These are phyloP conservation scores for Kodamaea restingae DNA, from an alignment of 805 yeast genomes.

Conservation along the genomic window DNA sequence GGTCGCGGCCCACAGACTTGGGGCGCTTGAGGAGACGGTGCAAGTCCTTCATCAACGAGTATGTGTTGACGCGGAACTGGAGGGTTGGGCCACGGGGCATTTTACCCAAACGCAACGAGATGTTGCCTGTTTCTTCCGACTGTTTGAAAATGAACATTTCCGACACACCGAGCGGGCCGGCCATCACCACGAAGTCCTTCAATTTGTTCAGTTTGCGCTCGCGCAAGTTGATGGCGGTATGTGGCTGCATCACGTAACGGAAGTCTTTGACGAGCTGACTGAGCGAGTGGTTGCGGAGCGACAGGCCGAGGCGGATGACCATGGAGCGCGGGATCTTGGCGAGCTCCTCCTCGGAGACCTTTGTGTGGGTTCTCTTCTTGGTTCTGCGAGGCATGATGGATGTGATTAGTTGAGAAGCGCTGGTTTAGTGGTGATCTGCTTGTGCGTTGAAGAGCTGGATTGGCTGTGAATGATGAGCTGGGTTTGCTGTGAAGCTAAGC, in stretches of 20 bases:
- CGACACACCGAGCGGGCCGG: slow-evolving; percentile 92
- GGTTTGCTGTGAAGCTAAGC: too few relatives aligned
- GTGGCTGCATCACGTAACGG: slow-evolving; percentile 91
- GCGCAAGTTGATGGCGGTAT: slow-evolving; percentile 82
- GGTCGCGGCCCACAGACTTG: slow-evolving; percentile 65
- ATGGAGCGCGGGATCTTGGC: slow-evolving; percentile 84
- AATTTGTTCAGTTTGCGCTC: slow-evolving; percentile 85
- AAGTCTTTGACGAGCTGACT: slow-evolving; percentile 83
- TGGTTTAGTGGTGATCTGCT: too few relatives aligned
- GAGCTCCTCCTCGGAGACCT: slow-evolving; percentile 57
- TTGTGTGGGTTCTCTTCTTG: slow-evolving; percentile 87
- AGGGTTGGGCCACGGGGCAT: slow-evolving; percentile 95
- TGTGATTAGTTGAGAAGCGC: too few relatives aligned
- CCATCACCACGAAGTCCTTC: slow-evolving; percentile 95
- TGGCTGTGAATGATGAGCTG: too few relatives aligned
- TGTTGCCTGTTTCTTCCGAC: slow-evolving; percentile 68
- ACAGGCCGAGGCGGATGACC: slow-evolving; percentile 84
- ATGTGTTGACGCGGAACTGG: slow-evolving; percentile 71
- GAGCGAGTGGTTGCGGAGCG: slow-evolving; percentile 74
- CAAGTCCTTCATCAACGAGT: slow-evolving; percentile 81
- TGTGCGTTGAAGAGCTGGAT: too few relatives aligned
- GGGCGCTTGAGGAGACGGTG: slow-evolving; percentile 68
- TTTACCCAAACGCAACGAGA: slow-evolving; percentile 77
- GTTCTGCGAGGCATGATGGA: slow-evolving; percentile 36
- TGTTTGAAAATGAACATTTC: slow-evolving; percentile 87